These are phyloP conservation scores for sunflower (Helianthus annuus) DNA, from an alignment of 129 eudicot genomes.

Conservation along the genomic window HanXRQr2.0-SUNRISE NC_035445.2:172282605-172283104, in stretches of 20 bases:
- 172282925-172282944: slow-evolving; percentile 13
- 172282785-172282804: too few species aligned
- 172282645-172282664: too few species aligned
- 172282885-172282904: slow-evolving; percentile 19
- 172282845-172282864: background rate
- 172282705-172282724: too few species aligned
- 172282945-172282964: background rate
- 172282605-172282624: too few species aligned
- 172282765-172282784: too few species aligned
- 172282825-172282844: background rate
- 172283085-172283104: slow-evolving; percentile 1
- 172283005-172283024: background rate
- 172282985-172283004: slow-evolving; percentile 7
- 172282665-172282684: too few species aligned
- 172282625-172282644: too few species aligned
- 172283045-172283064: slow-evolving; percentile 17
- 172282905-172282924: slow-evolving; percentile 3
- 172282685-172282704: too few species aligned
- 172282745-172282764: too few species aligned
- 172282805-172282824: slow-evolving; percentile 8
- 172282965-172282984: slow-evolving; percentile 9
- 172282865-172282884: slow-evolving; percentile 10
- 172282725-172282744: too few species aligned
- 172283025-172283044: background rate
- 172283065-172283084: slow-evolving; percentile 31